These are phyloP conservation scores for Pyricularia grisea DNA, from an alignment of 2,329 filamentous ascomycete species.

Conservation along the genomic window DNA sequence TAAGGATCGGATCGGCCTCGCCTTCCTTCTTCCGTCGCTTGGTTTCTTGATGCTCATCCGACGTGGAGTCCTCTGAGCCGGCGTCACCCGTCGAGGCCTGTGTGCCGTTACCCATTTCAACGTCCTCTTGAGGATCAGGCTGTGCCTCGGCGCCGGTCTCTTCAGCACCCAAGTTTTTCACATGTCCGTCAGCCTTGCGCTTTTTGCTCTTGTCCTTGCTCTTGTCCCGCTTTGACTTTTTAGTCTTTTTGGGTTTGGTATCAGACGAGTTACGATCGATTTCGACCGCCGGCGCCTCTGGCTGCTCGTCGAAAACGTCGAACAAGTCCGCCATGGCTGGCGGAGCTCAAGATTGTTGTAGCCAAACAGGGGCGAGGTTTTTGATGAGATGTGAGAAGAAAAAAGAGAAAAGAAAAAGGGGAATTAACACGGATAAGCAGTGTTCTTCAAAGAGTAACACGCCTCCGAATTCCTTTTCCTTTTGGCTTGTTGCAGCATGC, in stretches of 20 bases:
- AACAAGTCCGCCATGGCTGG: slow-evolving; percentile 52
- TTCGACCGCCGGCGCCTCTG: slow-evolving; percentile 25
- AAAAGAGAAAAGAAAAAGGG: not conserved
- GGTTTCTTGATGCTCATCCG: slow-evolving; percentile 31
- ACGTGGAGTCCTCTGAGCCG: slow-evolving; percentile 20
- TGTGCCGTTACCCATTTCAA: slow-evolving; percentile 31
- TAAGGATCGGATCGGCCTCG: slow-evolving; percentile 71
- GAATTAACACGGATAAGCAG: not conserved
- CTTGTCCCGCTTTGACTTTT: slow-evolving; percentile 33
- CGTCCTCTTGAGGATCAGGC: slow-evolving; percentile 16
- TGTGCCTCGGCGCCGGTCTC: slow-evolving; percentile 1
- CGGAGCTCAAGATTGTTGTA: not conserved
- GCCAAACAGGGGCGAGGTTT: slow-evolving; percentile 4
- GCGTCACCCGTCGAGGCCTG: slow-evolving; percentile 13
- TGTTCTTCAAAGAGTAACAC: not conserved
- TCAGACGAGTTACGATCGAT: not conserved
- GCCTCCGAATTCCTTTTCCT: not conserved
- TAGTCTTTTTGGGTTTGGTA: slow-evolving; percentile 13
- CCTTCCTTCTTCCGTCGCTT: slow-evolving; percentile 56
- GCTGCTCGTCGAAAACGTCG: slow-evolving; percentile 67
- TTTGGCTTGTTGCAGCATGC: not conserved
- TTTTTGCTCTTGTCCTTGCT: slow-evolving; percentile 65
- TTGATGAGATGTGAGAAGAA: not conserved
- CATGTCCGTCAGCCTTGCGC: slow-evolving; percentile 67
- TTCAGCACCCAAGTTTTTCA: slow-evolving; percentile 4